Base-by-base conservation (phyloP, 768 basidiomycete genomes). In the Tremella mesenterica region DNA sequence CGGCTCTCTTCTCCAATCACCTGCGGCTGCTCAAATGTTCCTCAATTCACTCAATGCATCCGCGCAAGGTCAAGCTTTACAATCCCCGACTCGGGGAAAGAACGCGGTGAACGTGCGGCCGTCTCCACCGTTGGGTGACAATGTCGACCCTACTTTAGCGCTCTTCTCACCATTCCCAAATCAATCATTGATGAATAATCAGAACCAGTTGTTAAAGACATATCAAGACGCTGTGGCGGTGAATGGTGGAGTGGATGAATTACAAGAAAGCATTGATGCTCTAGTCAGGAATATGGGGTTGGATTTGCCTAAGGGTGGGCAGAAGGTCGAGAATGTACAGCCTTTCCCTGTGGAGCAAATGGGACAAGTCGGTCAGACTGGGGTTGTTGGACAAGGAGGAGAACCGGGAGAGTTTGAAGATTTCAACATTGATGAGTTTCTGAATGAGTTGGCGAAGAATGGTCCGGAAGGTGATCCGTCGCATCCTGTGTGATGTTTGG, bases 281-380 rank as follows among this genome's bases (percentile, higher is more conserved):
- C 76, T 91, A 55, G 85, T 89, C 27, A 78, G 84, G 57, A 79
- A 79, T 44, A 78, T 88, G 43, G 85, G 85, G 6, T 70, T 85
- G 44, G 84, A 87, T 65, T 76, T 82, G 29, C 57, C 61, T 13
- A 30, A 34, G 13, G 46, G 38, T n/a, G n/a, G n/a, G n/a, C n/a
- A n/a, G 18, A 33, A 8, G 18, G 47, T 26, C 27, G 33, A 7
- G 13, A 34, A 28, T 27, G n/a, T n/a, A n/a, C n/a, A n/a, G n/a
- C n/a, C n/a, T n/a, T n/a, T n/a, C n/a, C n/a, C n/a, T n/a, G 10
- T 16, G n/a, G 10, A 10, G 31, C 4, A 5, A 13, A 50, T 25
- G 10, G 29, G 14, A 10, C 21, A 8, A 9, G 45, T 16, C 7
- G 18, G 5, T 20, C 7, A 29, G 31, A 20, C 4, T 16, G 4